These are phyloP conservation scores for Podospora didyma DNA, from an alignment of 495 filamentous ascomycete species.

Conservation along the genomic window DNA sequence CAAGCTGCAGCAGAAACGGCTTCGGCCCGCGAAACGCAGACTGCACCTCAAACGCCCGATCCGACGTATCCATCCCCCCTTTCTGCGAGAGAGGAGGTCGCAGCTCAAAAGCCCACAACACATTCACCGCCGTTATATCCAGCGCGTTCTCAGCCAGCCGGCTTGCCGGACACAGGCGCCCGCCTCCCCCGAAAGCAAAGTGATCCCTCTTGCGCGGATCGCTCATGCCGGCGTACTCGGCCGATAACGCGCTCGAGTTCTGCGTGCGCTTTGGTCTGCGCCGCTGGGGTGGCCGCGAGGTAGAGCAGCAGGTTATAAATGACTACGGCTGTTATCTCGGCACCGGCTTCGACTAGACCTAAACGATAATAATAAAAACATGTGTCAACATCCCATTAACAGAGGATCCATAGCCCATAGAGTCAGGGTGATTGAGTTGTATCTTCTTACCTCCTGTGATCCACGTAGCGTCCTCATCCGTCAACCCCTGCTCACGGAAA, in stretches of 20 bases:
- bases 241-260: not conserved
- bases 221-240: slow-evolving; percentile 17
- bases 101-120: not conserved
- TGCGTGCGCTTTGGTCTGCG: not conserved
- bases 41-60: too few relatives aligned
- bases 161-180: slow-evolving; percentile 33
- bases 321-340: not conserved
- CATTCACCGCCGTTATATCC: not conserved
- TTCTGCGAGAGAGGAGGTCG: not conserved
- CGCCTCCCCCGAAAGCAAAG: slow-evolving; percentile 27
- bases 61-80: too few relatives aligned
- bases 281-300: not conserved
- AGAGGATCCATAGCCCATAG: too few relatives aligned
- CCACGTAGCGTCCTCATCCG: too few relatives aligned
- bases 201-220: slow-evolving; percentile 23
- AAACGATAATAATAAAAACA: too few relatives aligned
- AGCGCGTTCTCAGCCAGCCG: slow-evolving; percentile 15
- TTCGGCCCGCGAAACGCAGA: too few relatives aligned
- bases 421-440: too few relatives aligned
- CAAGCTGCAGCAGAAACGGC: too few relatives aligned
- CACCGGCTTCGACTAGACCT: not conserved
- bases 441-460: not conserved
- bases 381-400: too few relatives aligned
- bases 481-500: not conserved
- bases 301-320: not conserved